Percentiles rank a stretch among this genome's conserved stretches.
Evolutionary conservation across 2,329 filamentous ascomycete genomes (phyloP).

Genomic region (Penicillium sp.): DNA sequence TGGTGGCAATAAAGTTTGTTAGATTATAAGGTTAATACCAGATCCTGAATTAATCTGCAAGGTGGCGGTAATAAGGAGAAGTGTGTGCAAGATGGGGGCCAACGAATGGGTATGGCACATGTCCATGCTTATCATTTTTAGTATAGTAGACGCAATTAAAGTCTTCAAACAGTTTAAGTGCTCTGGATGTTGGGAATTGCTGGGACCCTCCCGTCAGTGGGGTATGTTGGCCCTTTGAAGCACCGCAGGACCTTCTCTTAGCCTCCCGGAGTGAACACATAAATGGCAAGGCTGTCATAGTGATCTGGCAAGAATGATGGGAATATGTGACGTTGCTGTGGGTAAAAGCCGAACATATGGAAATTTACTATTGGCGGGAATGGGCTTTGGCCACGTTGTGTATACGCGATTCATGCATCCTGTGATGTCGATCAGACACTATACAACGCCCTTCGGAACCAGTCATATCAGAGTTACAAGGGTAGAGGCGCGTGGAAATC

Average conservation of each 20-base stretch:
- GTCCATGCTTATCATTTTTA: neutral
- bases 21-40: neutral
- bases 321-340: neutral
- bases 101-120: neutral
- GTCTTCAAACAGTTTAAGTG: neutral
- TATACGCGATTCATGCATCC: neutral
- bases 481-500: neutral
- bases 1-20: neutral
- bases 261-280: neutral
- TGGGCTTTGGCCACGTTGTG: neutral
- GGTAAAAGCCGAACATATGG: neutral
- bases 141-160: too few relatives aligned
- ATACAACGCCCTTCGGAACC: neutral
- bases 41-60: neutral
- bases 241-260: neutral
- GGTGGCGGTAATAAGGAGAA: neutral
- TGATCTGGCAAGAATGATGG: neutral
- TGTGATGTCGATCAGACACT: neutral
- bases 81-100: neutral
- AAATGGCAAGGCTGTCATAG: neutral
- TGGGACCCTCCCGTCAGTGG: neutral
- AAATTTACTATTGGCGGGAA: neutral
- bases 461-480: neutral
- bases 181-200: neutral
- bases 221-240: neutral